Conservation (phyloP, 108 stramenopile genomes). For the Skeletonema costatum region DNA sequence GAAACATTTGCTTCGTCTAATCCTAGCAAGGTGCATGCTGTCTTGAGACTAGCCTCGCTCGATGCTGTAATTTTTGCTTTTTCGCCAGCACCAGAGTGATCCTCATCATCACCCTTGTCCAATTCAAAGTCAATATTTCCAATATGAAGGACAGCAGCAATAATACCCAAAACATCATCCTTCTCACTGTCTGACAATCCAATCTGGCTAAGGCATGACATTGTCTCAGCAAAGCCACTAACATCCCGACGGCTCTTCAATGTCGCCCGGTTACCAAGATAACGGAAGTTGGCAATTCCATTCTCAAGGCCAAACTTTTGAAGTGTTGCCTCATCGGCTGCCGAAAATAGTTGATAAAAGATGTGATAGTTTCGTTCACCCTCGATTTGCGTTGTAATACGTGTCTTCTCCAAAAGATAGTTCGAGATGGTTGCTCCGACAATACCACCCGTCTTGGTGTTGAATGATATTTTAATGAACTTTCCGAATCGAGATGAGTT, state of each 20-base stretch:
- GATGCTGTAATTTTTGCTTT: constrained; percentile 59
- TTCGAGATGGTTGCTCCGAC: constrained; percentile 85
- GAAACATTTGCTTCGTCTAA: constrained; percentile 63
- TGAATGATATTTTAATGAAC: constrained; percentile 89
- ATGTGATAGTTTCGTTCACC: constrained; percentile 99
- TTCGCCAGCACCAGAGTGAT: constrained; percentile 40
- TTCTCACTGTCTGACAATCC: constrained; percentile 69
- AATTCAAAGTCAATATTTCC: constrained; percentile 89
- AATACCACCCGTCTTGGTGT: constrained; percentile 70
- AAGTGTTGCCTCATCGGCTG: constrained; percentile 54
- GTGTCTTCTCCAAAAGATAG: constrained; percentile 93
- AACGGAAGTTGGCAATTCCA: constrained; percentile 64
- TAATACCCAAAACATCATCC: constrained; percentile 65
- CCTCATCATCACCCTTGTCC: constrained; percentile 45
- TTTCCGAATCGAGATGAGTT: constrained; percentile 95
- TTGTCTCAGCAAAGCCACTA: constrained; percentile 66
- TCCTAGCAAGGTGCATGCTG: constrained; percentile 74
- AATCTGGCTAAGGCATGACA: constrained; percentile 67
- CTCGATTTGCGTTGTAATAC: constrained; percentile 87
- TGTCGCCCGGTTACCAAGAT: constrained; percentile 57
- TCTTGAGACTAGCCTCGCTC: constrained; percentile 49
- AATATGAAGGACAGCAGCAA: constrained; percentile 91
- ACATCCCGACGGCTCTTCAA: constrained; percentile 58
- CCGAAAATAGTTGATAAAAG: constrained; percentile 94
- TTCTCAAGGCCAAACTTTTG: constrained; percentile 58